Evolutionary conservation across 192 early-diverging fungal species (phyloP), one percentile per base, ranked within the genome.

Genomic region (Oehlia diaphana): DNA sequence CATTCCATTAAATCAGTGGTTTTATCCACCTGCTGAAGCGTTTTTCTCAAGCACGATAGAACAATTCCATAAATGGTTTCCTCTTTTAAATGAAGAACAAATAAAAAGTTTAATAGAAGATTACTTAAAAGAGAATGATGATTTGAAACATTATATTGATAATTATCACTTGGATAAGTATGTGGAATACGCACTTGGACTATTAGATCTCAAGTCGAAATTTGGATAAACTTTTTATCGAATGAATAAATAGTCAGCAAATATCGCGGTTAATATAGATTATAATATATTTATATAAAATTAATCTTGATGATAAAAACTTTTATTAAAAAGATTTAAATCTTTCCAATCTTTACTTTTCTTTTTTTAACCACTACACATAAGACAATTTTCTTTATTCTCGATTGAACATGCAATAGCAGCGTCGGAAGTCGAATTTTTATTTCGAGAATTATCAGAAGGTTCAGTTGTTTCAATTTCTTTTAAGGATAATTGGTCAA

Each of bases 321-420:
- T 31, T 31, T 42, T 3, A 39, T 39, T 39, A 6, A 4, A 7
- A 39, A 39, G 37, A 42, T 42, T 42, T 42, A 5, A 42, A 42
- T 0, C 39, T 42, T 8, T 42, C 39, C 39, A 47, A 47, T 47
- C 44, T 12, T 47, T 47, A 2, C 2, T 47, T 47, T 12, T 47
- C 1, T 47, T 47, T 69, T 9, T 83, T 88, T 89, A 95, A 69
- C 92, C 93, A 58, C 89, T 90, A 89, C 96, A 98, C 87, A 92
- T 96, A 79, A 94, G 84, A 85, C 97, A 98, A 3, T 94, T 94
- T 64, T 98, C 97, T 82, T 88, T 91, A 85, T 99, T 97, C 21
- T 97, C 95, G 35, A 99, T 87, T 3, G 95, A 96, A 82, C 97
- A 99, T 73, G 90, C 86, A 87, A 42, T 88, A 4, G 91, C 92